Base-by-base conservation (phyloP, 345 rosid genomes). In the Linum tenue region DNA sequence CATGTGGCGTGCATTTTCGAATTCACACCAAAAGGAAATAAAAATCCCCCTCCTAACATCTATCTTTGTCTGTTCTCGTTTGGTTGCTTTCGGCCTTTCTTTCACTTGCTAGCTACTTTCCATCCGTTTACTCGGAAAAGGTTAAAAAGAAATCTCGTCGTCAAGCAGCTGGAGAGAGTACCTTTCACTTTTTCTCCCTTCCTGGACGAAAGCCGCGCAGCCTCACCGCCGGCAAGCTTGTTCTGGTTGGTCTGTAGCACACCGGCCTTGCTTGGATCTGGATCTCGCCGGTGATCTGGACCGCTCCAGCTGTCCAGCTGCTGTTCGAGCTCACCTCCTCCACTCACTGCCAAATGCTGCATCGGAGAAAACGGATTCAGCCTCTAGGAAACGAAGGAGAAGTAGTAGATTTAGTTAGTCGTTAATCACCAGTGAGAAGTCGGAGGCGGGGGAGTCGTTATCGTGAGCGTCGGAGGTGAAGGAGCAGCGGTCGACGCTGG, bases 181-280 rank as follows among this genome's bases (percentile, higher is more conserved):
- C 96, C 97, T 83, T 84, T 85, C 58, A 71, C 87, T 69, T 82
- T 87, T 71, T 78, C 80, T 56, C 75, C 76, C 72, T 82, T 86
- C 72, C 81, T 75, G 58, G 77, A 70, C 42, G 63, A 62, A 67
- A 15, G 6, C 37, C 65, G 65, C 17, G 39, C 22, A 37, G 69
- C 4, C 31, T 16, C 14, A 50, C 12, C n/a, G 77, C 74, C 75
- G 77, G 31, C 31, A 1, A 22, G 31, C 31, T 22, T 22, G 31
- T 22, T 22, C 31, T 79, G 81, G 73, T 76, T 81, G 69, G 70
- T 74, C 57, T 62, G 73, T 61, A 71, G 80, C 55, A 82, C 73
- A 51, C 60, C 65, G 67, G 67, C 76, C 82, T 84, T 83, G 82
- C 80, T 87, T 72, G 90, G 90, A 86, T 83, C 90, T 77, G 69